Evolutionary conservation across 2,329 filamentous ascomycete species (phyloP).

Genomic region (Hirsutella thompsonii): DNA sequence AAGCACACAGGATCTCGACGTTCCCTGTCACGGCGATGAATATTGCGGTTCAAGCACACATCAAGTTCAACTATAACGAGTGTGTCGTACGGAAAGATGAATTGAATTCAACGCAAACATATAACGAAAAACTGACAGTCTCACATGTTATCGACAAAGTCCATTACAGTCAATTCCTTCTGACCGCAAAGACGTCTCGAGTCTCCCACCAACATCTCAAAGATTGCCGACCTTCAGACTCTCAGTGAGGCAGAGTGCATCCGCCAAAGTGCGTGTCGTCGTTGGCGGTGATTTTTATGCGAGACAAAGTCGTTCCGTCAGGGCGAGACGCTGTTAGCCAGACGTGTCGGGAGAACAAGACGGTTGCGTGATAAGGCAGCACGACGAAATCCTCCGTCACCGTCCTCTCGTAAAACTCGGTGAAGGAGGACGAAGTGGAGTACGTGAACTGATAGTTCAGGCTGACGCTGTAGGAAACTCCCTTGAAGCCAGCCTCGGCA

Average conservation of each 20-base stretch:
- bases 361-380: neutral
- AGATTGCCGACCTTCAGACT: too few relatives aligned
- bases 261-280: conserved; percentile 1
- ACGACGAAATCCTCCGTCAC: conserved; percentile 1
- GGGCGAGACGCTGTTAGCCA: neutral
- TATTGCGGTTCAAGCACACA: too few relatives aligned
- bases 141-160: too few relatives aligned
- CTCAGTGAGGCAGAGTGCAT: neutral
- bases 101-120: too few relatives aligned
- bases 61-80: too few relatives aligned
- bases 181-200: too few relatives aligned
- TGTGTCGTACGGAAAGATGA: too few relatives aligned
- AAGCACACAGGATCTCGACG: too few relatives aligned
- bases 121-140: too few relatives aligned
- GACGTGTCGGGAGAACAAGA: conserved; percentile 1
- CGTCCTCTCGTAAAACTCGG: conserved; percentile 1
- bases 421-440: neutral
- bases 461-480: neutral
- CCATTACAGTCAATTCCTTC: too few relatives aligned
- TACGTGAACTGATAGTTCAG: conserved; percentile 4
- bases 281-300: neutral
- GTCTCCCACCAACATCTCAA: too few relatives aligned
- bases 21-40: too few relatives aligned
- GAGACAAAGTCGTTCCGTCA: neutral
- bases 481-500: neutral